Base-by-base conservation (phyloP, 306 rosid species). In the Castanospermum australe region DNA sequence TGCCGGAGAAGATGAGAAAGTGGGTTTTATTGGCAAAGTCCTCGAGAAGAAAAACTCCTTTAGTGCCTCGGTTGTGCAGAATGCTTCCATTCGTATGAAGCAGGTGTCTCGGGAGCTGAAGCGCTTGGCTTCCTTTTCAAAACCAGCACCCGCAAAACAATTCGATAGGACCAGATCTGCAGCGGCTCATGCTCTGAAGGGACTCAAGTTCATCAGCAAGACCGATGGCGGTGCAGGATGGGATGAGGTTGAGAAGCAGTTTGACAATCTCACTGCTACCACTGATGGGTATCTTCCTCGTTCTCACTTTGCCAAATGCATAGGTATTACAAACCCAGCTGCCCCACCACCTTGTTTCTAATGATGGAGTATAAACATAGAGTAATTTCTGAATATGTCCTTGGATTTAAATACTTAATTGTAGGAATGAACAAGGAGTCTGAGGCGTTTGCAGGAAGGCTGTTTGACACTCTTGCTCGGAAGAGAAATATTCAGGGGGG, bases 391-490 rank as follows among this genome's bases (percentile, higher is more conserved):
- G 47, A 57, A 48, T 70, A 35, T 65, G 6, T 50, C 13, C 44
- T 59, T 63, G 70, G 70, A 65, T 56, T 72, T 30, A n/a, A n/a
- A n/a, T n/a, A n/a, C n/a, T n/a, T n/a, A 38, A 71, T 61, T 81
- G 79, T 67, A 90, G 96, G 93, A 42, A 82, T 91, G 90, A 80
- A 82, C 14, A 82, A 87, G 55, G 89, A 87, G 22, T 85, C 88
- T 0, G 67, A 82, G 60, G 93, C 84, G 41, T 91, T 88, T 81
- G 91, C 92, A 2, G 86, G 84, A 73, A 74, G 82, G 82, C 84
- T 91, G 54, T 91, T 85, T 60, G 90, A 88, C 71, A 88, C 96
- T 51, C 88, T 91, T 45, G 87, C 93, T 44, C 9, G 96, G 59
- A 65, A 75, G 85, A 85, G 86, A 22, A 75, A 78, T 6, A 85